Conservation (phyloP, 345 rosid species). For the Eutrema heterophyllum region DNA sequence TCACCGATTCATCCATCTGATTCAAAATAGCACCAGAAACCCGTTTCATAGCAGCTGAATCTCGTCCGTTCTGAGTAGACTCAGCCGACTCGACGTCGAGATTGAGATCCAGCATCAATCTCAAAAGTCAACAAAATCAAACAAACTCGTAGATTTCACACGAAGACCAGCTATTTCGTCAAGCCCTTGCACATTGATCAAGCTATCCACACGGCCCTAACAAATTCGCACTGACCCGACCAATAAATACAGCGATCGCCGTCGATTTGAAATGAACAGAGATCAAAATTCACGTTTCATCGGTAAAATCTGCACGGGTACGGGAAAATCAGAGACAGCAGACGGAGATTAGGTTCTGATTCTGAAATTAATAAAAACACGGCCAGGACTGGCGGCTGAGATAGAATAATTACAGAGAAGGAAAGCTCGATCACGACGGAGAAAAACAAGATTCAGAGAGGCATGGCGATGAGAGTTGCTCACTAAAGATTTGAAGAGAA, state of each 20-base stretch:
- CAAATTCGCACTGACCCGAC: conserved; percentile 16
- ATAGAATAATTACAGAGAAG: neutral
- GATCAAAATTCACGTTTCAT: conserved; percentile 10
- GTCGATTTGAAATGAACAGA: conserved; percentile 14
- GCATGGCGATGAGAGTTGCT: conserved; percentile 12
- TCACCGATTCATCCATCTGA: conserved; percentile 69
- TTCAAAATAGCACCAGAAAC: conserved; percentile 10
- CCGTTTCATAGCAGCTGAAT: conserved; percentile 17
- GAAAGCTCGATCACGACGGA: neutral
- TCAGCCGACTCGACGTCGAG: conserved; percentile 51
- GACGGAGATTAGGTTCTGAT: conserved; percentile 1
- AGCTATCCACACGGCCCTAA: neutral
- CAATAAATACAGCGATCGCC: conserved; percentile 19
- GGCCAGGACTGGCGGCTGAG: neutral
- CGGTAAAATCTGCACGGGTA: neutral
- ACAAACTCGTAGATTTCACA: conserved; percentile 9
- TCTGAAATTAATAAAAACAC: neutral
- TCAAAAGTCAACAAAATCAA: conserved; percentile 18
- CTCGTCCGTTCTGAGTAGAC: conserved; percentile 44
- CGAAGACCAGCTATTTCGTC: neutral
- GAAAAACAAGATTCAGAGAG: neutral
- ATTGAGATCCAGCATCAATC: conserved; percentile 84
- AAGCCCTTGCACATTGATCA: conserved; percentile 17
- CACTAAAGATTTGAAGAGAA: neutral
- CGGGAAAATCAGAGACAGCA: neutral